phyloP scores from a whole-genome alignment of 371 early-diverging fungal species.

The Actinomucor elegans region DNA sequence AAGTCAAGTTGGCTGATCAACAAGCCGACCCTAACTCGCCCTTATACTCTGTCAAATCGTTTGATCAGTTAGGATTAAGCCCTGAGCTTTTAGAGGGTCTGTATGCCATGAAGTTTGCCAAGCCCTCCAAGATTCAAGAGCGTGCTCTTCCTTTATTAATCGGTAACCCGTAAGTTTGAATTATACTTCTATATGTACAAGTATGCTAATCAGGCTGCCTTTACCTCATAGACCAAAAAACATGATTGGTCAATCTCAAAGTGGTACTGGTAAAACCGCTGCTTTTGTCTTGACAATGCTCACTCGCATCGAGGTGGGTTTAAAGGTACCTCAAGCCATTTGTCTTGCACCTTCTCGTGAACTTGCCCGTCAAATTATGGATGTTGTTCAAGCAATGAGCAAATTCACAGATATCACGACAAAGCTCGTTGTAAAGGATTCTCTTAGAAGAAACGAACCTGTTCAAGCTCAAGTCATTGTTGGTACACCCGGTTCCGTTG shows the following conservation, averaged over 20 bases:
- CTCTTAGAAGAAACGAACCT: constrained; percentile 44
- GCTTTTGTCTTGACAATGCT: constrained; percentile 94
- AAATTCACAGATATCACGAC: constrained; percentile 79
- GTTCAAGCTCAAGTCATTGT: constrained; percentile 86
- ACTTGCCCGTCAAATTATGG: constrained; percentile 94
- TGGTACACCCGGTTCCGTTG: constrained; percentile 96
- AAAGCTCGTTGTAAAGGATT: constrained; percentile 79
- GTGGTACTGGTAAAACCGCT: constrained; percentile 88
- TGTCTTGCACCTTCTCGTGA: constrained; percentile 98
- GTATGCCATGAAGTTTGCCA: constrained; percentile 90
- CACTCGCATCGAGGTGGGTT: constrained; percentile 61
- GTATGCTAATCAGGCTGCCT: neutral
- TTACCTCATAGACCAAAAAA: constrained; percentile 34
- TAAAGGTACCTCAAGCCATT: constrained; percentile 70
- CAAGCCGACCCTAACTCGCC: constrained; percentile 80
- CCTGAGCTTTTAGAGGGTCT: constrained; percentile 87
- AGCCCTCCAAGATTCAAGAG: constrained; percentile 96
- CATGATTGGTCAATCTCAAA: constrained; percentile 53
- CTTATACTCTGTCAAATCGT: constrained; percentile 74
- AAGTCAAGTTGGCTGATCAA: constrained; percentile 79
- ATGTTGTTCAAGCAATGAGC: constrained; percentile 89
- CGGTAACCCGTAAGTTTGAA: constrained; percentile 59
- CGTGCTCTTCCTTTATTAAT: constrained; percentile 90
- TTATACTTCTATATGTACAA: neutral
- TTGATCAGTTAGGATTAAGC: constrained; percentile 75